Base-by-base conservation (phyloP, 352 stramenopile species). In the Globisporangium cystogenes region DNA sequence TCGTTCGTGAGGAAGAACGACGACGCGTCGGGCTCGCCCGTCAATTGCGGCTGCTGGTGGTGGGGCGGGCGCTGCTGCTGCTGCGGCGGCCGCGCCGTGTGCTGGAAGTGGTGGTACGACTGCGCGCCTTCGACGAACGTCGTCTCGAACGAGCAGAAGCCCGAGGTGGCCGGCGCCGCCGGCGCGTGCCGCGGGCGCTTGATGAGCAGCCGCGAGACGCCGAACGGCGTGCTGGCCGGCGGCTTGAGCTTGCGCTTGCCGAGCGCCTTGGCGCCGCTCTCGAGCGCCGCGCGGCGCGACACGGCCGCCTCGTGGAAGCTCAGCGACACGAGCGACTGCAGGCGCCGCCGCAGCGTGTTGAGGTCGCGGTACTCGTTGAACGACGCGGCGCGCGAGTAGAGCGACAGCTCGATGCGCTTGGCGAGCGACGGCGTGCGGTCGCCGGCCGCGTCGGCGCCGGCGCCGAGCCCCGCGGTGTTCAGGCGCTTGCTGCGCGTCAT, bases 361-460 rank as follows among this genome's bases (percentile, higher is more conserved):
- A 94, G 59, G 55, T 94, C 81, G 21, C 82, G 71, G 67, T 94
- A 94, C 61, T 94, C 83, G 51, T 89, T 65, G 57, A 92, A 92
- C 2, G 81, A 92, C 12, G 83, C 81, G 0, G 81, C 83, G 21
- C 83, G 67, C 3, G 81, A 91, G 61, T 94, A 94, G 10, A 94
- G 65, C 49, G 76, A 91, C 48, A 94, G 73, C 54, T 94, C 83
- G 55, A 92, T 94, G 42, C 82, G 81, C 63, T 92, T 94, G 20
- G 83, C 81, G 6, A 94, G 72, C 35, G 83, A 93, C 36, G 83
- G 83, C 18, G 83, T 90, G 23, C 82, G 73, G 47, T 87, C 69
- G 40, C 77, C 72, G 23, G 63, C 67, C 24, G 72, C 65, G 3
- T 57, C 14, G 5, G 65, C 12, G 4, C 64, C 63, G 10, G 65